Evolutionary conservation across 768 basidiomycete species (phyloP).

Genomic region (Baorangia bicolor): DNA sequence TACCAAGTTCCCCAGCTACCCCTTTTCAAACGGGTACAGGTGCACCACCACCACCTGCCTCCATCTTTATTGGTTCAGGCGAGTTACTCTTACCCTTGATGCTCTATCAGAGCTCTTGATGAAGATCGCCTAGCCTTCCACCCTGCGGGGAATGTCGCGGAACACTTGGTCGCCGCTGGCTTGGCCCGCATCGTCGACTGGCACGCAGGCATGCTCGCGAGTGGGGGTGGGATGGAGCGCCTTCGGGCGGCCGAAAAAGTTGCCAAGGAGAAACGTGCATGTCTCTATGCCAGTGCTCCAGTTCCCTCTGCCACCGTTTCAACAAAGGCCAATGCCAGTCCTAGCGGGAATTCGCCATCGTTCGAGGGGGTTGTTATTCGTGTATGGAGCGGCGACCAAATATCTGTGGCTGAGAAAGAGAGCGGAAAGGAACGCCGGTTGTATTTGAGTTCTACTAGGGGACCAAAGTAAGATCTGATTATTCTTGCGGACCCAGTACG

Average conservation of each 20-base stretch:
- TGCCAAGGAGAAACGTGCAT: conserved; percentile 73
- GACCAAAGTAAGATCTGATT: conserved; percentile 60
- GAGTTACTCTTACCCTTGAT: conserved; percentile 20
- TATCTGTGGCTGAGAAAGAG: conserved; percentile 77
- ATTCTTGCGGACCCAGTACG: background rate
- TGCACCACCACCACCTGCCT: conserved; percentile 62
- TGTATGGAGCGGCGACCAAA: conserved; percentile 90
- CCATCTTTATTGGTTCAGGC: conserved; percentile 88
- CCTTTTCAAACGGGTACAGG: conserved; percentile 70
- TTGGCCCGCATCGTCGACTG: conserved; percentile 93
- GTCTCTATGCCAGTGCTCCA: conserved; percentile 63
- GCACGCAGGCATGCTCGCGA: conserved; percentile 94
- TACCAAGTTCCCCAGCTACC: conserved; percentile 75
- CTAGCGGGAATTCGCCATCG: conserved; percentile 44
- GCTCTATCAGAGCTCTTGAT: background rate
- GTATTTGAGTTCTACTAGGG: conserved; percentile 86
- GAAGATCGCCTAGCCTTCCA: conserved; percentile 58
- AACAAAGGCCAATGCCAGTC: conserved; percentile 47
- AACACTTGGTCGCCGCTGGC: conserved; percentile 79
- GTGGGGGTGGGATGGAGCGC: conserved; percentile 81
- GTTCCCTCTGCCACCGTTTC: conserved; percentile 32
- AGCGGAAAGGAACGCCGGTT: conserved; percentile 74
- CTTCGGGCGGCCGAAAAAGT: conserved; percentile 79
- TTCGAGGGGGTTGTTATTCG: conserved; percentile 86
- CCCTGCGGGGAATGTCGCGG: conserved; percentile 93